Conservation (phyloP, 1,284 basidiomycete species). For the Tilletia walkeri region DNA sequence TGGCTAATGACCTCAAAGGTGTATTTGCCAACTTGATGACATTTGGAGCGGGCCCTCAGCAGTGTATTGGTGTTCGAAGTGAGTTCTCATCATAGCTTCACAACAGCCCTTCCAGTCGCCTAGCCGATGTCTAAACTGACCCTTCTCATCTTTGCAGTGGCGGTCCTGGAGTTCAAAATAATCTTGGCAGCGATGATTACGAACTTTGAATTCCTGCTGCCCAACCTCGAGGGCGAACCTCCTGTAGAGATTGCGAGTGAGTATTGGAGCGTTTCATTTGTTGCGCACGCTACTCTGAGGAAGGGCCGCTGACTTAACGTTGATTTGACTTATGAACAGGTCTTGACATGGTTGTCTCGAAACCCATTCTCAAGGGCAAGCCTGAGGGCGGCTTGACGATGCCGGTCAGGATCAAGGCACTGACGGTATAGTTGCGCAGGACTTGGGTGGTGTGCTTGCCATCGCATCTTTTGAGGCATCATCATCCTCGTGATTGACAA, state of each 20-base stretch:
- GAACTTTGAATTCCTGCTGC: conserved; percentile 1
- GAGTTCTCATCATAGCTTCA: background rate
- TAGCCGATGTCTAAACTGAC: background rate
- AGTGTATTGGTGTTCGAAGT: conserved; percentile 9
- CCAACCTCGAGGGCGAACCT: background rate
- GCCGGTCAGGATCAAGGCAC: conserved; percentile 4
- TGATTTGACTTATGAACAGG: background rate
- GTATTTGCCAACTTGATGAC: background rate
- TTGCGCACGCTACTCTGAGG: background rate
- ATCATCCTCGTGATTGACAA: too few species aligned
- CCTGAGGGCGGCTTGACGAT: conserved; percentile 5
- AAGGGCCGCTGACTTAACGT: too few species aligned
- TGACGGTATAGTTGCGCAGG: background rate
- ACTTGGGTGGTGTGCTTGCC: too few species aligned
- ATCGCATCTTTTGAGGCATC: too few species aligned
- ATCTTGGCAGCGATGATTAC: background rate
- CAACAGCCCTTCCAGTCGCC: background rate
- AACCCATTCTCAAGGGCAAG: background rate
- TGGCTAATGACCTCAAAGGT: background rate
- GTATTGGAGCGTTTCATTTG: background rate
- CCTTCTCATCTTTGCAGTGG: background rate
- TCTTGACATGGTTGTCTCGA: conserved; percentile 7
- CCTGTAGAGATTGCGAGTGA: conserved; percentile 12
- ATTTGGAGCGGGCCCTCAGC: conserved; percentile 5
- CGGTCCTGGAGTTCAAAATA: conserved; percentile 2